Evolutionary conservation across 192 early-diverging fungal genomes (phyloP).

Genomic region (Allomyces javanicus): DNA sequence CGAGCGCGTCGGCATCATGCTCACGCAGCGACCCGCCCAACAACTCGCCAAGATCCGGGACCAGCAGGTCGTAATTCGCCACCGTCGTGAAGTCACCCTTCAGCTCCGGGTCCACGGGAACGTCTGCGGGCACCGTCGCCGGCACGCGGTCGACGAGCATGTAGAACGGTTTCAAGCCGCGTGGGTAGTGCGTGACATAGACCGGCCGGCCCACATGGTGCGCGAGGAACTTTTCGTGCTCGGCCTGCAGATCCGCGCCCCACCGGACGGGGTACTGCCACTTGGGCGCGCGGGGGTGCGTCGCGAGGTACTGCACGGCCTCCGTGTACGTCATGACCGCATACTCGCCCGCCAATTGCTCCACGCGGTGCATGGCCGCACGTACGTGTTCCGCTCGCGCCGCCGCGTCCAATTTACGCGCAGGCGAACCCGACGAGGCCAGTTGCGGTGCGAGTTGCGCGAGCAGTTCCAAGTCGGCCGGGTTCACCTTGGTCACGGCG

Average conservation of each 20-base stretch:
- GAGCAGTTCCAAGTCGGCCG: conserved; percentile 34
- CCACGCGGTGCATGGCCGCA: neutral
- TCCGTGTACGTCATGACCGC: conserved; percentile 55
- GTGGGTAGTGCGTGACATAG: conserved; percentile 80
- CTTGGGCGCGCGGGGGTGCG: conserved; percentile 11
- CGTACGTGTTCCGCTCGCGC: neutral
- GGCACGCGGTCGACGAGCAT: conserved; percentile 38
- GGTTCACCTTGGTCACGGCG: conserved; percentile 12
- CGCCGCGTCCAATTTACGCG: too few relatives aligned
- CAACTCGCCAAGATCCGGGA: conserved; percentile 68
- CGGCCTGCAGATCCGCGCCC: conserved; percentile 55
- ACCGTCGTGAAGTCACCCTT: conserved; percentile 35
- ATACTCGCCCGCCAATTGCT: conserved; percentile 9
- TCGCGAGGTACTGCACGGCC: conserved; percentile 46
- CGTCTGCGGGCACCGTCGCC: conserved; percentile 1
- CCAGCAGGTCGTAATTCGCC: conserved; percentile 60
- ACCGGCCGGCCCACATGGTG: conserved; percentile 42
- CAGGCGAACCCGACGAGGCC: too few relatives aligned
- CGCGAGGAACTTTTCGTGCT: conserved; percentile 71
- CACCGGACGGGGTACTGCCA: conserved; percentile 48
- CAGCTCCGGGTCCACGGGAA: neutral
- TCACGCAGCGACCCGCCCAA: conserved; percentile 72
- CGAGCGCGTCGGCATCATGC: conserved; percentile 32
- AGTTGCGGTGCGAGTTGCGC: neutral
- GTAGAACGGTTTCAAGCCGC: conserved; percentile 65